phyloP scores from a whole-genome alignment of 768 basidiomycete genomes.

The Mycena sanguinolenta region DNA sequence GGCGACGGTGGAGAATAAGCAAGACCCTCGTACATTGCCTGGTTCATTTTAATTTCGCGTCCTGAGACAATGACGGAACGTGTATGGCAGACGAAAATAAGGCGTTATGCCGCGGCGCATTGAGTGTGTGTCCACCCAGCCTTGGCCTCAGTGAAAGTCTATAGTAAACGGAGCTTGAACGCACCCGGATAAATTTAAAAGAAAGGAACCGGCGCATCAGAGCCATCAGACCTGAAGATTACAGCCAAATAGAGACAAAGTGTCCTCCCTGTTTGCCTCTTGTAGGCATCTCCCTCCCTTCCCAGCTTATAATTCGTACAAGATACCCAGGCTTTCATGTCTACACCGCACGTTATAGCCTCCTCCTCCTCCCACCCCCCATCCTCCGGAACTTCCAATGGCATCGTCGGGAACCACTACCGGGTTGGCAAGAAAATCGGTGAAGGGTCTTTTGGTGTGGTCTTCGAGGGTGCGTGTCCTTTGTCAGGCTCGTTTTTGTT shows the following conservation, averaged over 20 bases:
- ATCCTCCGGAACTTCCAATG: conserved; percentile 71
- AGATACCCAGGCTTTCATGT: conserved; percentile 59
- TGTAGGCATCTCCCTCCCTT: conserved; percentile 12
- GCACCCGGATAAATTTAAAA: no score
- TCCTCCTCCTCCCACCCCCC: conserved; percentile 80
- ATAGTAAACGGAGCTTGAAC: no score
- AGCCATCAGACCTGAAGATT: not conserved
- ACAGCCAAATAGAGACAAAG: not conserved
- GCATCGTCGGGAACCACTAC: conserved; percentile 84
- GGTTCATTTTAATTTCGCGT: no score
- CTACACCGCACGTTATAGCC: conserved; percentile 87
- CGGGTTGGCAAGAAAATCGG: conserved; percentile 99
- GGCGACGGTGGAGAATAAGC: no score
- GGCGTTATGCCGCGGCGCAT: not conserved
- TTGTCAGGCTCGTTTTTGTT: conserved; percentile 13
- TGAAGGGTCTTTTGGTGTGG: conserved; percentile 98
- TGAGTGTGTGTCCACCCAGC: no score
- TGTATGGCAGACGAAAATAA: not conserved
- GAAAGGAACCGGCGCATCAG: no score
- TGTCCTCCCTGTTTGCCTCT: not conserved
- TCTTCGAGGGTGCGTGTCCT: conserved; percentile 85
- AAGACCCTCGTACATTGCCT: no score
- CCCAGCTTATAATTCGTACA: conserved; percentile 14
- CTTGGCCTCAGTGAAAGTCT: no score
- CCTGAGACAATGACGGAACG: not conserved